A percentile compares a stretch with the other conserved stretches of the same genome.
These are phyloP conservation scores for Chaetomiaceae sp. DNA, from an alignment of 2,329 filamentous ascomycete species.

Conservation along the genomic window DNA sequence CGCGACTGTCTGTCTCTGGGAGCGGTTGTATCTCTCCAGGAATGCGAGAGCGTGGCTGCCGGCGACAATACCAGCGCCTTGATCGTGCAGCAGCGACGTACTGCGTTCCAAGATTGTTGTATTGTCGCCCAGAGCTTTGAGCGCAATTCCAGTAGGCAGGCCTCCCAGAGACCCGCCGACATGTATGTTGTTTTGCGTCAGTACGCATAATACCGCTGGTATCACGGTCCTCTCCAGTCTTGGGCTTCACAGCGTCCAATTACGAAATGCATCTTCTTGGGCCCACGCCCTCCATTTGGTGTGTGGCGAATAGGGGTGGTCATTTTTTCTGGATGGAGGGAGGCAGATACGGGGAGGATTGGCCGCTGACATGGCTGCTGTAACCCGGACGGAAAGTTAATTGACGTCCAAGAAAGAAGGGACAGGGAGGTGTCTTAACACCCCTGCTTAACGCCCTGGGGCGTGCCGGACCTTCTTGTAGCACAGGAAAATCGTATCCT, in stretches of 20 bases:
- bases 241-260: constrained; percentile 1
- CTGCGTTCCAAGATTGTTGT: constrained; percentile 42
- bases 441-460: too few species aligned
- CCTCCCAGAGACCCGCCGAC: constrained; percentile 41
- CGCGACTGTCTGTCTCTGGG: constrained; percentile 31
- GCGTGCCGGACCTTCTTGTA: too few species aligned
- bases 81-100: constrained; percentile 40
- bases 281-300: neutral
- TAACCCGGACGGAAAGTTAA: too few species aligned
- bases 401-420: too few species aligned
- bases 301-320: too few species aligned
- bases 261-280: constrained; percentile 16
- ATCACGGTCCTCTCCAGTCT: neutral
- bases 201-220: neutral
- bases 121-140: constrained; percentile 38
- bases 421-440: too few species aligned
- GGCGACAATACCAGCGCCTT: constrained; percentile 45
- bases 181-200: constrained; percentile 21
- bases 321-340: too few species aligned
- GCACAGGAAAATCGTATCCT: too few species aligned
- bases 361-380: too few species aligned
- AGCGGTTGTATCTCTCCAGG: constrained; percentile 38
- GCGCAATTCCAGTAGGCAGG: constrained; percentile 35
- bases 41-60: constrained; percentile 40
- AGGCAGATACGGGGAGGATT: too few species aligned